Conservation (phyloP, 23 red algal genomes). For the Agarophyton chilense region DNA sequence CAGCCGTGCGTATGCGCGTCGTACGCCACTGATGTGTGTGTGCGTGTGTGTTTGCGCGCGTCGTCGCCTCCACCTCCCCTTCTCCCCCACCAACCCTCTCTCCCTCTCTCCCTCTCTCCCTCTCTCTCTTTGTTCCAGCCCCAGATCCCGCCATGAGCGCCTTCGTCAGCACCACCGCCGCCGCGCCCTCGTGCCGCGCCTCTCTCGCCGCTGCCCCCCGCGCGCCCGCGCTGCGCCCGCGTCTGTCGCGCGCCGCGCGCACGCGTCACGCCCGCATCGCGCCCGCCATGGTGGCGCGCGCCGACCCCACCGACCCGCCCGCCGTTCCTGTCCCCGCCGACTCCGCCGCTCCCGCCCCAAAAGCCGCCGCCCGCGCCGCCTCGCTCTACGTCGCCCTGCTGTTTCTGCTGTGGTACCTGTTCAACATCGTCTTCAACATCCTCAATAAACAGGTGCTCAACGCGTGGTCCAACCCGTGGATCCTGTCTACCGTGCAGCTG, state of each 20-base stretch:
- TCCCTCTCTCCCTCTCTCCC: too few relatives aligned
- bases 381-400: slow-evolving; percentile 59
- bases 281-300: background rate
- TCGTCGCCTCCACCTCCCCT: too few relatives aligned
- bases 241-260: background rate
- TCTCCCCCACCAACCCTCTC: too few relatives aligned
- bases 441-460: slow-evolving; percentile 92
- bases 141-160: too few relatives aligned
- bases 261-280: background rate
- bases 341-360: too few relatives aligned
- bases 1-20: too few relatives aligned
- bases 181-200: background rate
- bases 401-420: slow-evolving; percentile 91
- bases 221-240: background rate
- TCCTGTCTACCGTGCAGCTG: slow-evolving; percentile 89
- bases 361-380: background rate
- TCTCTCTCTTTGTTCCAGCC: too few relatives aligned
- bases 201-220: background rate
- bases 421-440: slow-evolving; percentile 97
- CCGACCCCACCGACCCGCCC: background rate
- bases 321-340: background rate
- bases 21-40: too few relatives aligned
- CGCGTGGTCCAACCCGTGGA: slow-evolving; percentile 87
- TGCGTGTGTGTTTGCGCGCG: too few relatives aligned
- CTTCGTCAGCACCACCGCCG: background rate